Conservation (phyloP, 2,329 filamentous ascomycete species). For the Biscogniauxia mediterranea region DNA sequence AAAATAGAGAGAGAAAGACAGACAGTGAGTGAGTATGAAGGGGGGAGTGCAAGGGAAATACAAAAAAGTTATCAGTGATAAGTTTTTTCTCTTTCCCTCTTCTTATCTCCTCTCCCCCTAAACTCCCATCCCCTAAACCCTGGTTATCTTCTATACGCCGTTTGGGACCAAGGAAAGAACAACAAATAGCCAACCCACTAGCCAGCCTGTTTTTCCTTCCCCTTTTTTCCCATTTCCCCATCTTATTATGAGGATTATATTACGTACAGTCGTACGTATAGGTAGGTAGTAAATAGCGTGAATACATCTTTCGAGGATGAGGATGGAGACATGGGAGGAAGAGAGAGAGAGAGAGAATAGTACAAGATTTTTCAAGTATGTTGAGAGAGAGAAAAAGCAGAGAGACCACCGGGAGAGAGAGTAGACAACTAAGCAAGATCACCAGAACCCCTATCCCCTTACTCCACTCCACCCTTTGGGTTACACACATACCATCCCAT, state of each 20-base stretch:
- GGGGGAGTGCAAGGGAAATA: too few relatives aligned
- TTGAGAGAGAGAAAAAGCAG: background rate
- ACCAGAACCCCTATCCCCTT: background rate
- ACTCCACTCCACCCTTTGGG: background rate
- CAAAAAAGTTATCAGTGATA: too few relatives aligned
- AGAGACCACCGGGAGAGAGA: background rate
- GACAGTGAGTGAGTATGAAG: too few relatives aligned
- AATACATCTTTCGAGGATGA: too few relatives aligned
- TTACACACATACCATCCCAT: background rate
- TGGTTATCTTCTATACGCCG: too few relatives aligned
- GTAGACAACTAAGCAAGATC: background rate
- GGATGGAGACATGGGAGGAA: background rate
- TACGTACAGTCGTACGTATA: background rate
- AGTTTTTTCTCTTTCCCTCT: too few relatives aligned
- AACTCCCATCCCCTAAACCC: too few relatives aligned
- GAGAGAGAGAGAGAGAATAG: background rate
- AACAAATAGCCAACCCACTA: background rate
- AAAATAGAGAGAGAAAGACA: too few relatives aligned
- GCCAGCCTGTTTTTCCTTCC: background rate
- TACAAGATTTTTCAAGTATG: background rate
- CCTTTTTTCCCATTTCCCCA: too few relatives aligned
- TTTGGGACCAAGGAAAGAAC: background rate
- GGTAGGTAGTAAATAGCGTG: background rate
- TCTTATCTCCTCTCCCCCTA: too few relatives aligned
- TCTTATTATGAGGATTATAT: too few relatives aligned